A percentile compares a stretch with the other conserved stretches of the same genome.
These are phyloP conservation scores for Atractiella rhizophila DNA, from an alignment of 768 basidiomycete species.

Conservation along the genomic window DNA sequence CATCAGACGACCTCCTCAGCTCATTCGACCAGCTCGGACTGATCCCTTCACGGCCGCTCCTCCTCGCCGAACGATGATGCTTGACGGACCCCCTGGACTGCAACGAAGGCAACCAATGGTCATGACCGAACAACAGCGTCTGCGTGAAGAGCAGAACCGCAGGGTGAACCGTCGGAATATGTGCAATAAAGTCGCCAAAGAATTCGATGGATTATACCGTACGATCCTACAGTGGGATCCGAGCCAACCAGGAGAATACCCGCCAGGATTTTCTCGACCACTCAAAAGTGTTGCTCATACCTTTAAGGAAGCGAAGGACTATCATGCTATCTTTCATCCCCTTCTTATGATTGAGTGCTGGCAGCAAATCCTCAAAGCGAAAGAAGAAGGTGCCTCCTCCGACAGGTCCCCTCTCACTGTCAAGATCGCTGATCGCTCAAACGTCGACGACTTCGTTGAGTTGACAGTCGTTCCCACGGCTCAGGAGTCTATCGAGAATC, in stretches of 20 bases:
- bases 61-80: no score
- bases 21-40: no score
- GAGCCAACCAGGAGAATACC: conserved; percentile 36
- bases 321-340: conserved; percentile 53
- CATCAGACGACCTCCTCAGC: no score
- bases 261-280: conserved; percentile 25
- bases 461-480: conserved; percentile 44
- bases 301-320: conserved; percentile 41
- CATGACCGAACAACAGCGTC: no score
- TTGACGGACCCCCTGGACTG: no score
- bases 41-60: no score
- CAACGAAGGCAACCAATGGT: no score
- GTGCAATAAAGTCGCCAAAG: conserved; percentile 33
- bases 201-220: conserved; percentile 52
- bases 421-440: conserved; percentile 42
- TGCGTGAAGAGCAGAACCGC: no score
- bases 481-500: conserved; percentile 35
- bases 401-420: conserved; percentile 28
- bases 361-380: conserved; percentile 58
- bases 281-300: conserved; percentile 25
- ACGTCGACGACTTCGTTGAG: conserved; percentile 62
- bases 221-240: conserved; percentile 68
- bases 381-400: conserved; percentile 33
- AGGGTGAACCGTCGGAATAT: neutral
- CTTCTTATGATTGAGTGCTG: conserved; percentile 70